A percentile compares a stretch with the other conserved stretches of the same genome.
These are phyloP conservation scores for Conidiobolus coronatus DNA, from an alignment of 371 early-diverging fungal genomes.

Conservation along the genomic window DNA sequence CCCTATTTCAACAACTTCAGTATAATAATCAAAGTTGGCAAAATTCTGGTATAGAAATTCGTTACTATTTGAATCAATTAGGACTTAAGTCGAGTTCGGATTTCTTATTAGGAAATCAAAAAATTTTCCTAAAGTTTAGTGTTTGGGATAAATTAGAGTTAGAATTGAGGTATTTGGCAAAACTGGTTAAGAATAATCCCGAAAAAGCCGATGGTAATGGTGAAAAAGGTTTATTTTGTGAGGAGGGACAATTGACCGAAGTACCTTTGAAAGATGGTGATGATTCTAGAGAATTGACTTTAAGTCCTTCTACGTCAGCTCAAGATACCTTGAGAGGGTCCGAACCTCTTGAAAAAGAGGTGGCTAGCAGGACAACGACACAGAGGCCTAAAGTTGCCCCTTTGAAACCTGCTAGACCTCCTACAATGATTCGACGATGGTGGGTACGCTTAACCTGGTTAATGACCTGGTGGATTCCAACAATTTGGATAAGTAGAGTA, in stretches of 20 bases:
- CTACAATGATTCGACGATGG: constrained; percentile 27
- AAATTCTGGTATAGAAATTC: too few species aligned
- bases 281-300: too few species aligned
- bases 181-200: too few species aligned
- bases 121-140: background rate
- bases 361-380: constrained; percentile 9
- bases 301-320: background rate
- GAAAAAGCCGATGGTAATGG: too few species aligned
- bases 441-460: constrained; percentile 47
- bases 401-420: constrained; percentile 19
- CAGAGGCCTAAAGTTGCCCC: constrained; percentile 6
- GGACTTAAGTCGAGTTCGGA: background rate
- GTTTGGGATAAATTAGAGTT: too few species aligned
- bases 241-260: too few species aligned
- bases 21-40: too few species aligned
- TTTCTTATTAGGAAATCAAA: background rate
- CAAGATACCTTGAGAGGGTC: background rate
- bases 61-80: background rate
- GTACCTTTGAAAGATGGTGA: too few species aligned
- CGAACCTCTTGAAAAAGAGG: constrained; percentile 7
- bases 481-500: constrained; percentile 20
- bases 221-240: too few species aligned
- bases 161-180: too few species aligned
- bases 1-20: too few species aligned
- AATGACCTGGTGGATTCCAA: constrained; percentile 57